phyloP scores from a whole-genome alignment of 1,139 yeast species.

The Kluyveromyces sp. region DNA sequence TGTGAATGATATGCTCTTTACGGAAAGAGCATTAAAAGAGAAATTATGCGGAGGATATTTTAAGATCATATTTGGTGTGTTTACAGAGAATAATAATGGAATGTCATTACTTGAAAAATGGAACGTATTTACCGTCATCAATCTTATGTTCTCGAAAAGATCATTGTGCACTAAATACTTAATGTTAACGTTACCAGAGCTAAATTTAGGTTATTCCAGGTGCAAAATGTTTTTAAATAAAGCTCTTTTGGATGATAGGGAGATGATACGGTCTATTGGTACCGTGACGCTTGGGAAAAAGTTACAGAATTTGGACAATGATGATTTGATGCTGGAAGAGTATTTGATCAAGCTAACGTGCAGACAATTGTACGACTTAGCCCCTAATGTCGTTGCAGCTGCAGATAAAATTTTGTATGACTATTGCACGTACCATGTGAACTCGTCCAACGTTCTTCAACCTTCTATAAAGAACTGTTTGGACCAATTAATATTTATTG shows the following conservation, averaged over 20 bases:
- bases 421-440: conserved; percentile 32
- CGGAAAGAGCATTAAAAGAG: conserved; percentile 48
- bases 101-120: conserved; percentile 63
- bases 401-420: conserved; percentile 48
- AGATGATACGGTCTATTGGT: conserved; percentile 46
- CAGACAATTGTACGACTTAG: conserved; percentile 63
- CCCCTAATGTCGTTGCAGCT: conserved; percentile 47
- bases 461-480: conserved; percentile 22
- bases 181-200: conserved; percentile 46
- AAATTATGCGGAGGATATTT: conserved; percentile 75
- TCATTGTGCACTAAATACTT: conserved; percentile 51
- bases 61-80: conserved; percentile 57
- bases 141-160: conserved; percentile 58
- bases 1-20: conserved; percentile 61
- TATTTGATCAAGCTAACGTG: conserved; percentile 45
- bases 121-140: conserved; percentile 76
- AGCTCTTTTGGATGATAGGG: conserved; percentile 51
- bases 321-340: conserved; percentile 17
- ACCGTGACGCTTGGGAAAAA: conserved; percentile 43
- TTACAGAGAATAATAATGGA: conserved; percentile 56
- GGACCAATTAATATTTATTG: conserved; percentile 29
- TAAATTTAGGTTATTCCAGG: conserved; percentile 60
- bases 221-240: conserved; percentile 59
- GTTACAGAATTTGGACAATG: conserved; percentile 10
- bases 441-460: conserved; percentile 25